phyloP scores from a whole-genome alignment of 371 early-diverging fungal genomes.

The Coemansia sp. region DNA sequence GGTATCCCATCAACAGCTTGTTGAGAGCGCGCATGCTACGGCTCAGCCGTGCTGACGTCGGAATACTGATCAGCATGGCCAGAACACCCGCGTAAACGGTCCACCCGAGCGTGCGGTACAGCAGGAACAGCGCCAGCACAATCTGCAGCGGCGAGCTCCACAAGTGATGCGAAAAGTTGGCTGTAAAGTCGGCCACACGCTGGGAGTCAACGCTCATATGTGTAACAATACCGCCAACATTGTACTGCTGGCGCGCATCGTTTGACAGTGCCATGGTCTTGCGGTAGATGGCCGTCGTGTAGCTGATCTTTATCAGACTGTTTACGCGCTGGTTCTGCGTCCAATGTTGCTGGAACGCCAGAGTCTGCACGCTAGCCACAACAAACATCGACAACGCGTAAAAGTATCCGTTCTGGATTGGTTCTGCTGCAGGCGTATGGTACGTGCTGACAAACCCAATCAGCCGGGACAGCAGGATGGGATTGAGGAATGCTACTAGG shows the following conservation, averaged over 20 bases:
- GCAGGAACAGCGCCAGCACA: conserved; percentile 69
- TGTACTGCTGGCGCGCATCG: conserved; percentile 73
- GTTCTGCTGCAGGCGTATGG: conserved; percentile 53
- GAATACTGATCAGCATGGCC: conserved; percentile 74
- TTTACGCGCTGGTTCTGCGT: conserved; percentile 51
- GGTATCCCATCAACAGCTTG: conserved; percentile 84
- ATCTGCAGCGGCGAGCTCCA: conserved; percentile 94
- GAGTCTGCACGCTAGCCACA: conserved; percentile 72
- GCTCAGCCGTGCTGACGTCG: conserved; percentile 65
- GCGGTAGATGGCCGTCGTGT: conserved; percentile 83
- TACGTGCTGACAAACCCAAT: conserved; percentile 64
- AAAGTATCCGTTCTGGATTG: conserved; percentile 63
- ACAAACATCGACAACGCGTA: conserved; percentile 72
- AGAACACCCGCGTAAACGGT: conserved; percentile 86
- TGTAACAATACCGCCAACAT: conserved; percentile 86
- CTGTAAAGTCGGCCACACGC: conserved; percentile 61
- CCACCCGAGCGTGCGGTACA: conserved; percentile 80
- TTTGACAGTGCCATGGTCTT: conserved; percentile 83
- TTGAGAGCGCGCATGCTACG: conserved; percentile 65
- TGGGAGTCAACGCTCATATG: conserved; percentile 90
- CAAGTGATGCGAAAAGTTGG: conserved; percentile 60
- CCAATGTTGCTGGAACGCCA: conserved; percentile 74
- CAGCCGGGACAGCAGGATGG: conserved; percentile 72
- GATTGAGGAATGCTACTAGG: conserved; percentile 77
- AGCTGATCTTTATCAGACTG: conserved; percentile 61